Conservation (phyloP, 2,329 filamentous ascomycete species). For the Alternaria triticimaculans region DNA sequence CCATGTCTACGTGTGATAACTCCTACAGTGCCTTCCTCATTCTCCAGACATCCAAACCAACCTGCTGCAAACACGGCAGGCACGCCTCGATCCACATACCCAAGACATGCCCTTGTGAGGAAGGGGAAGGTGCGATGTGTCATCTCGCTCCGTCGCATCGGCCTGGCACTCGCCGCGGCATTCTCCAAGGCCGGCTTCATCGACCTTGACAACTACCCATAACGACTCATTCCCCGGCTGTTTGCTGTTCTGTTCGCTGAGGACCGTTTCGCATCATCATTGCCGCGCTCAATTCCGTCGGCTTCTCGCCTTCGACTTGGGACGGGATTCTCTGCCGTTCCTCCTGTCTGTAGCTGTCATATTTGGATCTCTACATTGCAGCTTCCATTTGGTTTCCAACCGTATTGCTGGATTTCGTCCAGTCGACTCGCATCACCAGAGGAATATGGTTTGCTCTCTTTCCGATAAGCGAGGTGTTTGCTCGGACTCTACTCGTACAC, state of each 20-base stretch:
- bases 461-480: neutral
- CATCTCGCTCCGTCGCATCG: neutral
- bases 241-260: neutral
- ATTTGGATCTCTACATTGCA: neutral
- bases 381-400: neutral
- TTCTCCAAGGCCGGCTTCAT: neutral
- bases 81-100: neutral
- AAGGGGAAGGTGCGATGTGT: slow-evolving; percentile 1
- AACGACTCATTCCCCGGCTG: neutral
- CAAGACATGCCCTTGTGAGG: neutral
- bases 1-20: neutral
- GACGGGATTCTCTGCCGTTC: neutral
- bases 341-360: neutral
- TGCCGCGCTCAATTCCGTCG: neutral
- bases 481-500: neutral
- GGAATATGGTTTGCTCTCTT: neutral
- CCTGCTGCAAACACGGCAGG: neutral
- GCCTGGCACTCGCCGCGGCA: neutral
- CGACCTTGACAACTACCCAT: neutral
- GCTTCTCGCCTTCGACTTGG: neutral
- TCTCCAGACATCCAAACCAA: neutral
- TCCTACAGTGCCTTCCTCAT: neutral
- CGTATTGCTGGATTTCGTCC: neutral
- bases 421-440: neutral
- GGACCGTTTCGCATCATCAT: neutral